Evolutionary conservation across 2,329 filamentous ascomycete species (phyloP).

Genomic region (Pseudogymnoascus sp.): DNA sequence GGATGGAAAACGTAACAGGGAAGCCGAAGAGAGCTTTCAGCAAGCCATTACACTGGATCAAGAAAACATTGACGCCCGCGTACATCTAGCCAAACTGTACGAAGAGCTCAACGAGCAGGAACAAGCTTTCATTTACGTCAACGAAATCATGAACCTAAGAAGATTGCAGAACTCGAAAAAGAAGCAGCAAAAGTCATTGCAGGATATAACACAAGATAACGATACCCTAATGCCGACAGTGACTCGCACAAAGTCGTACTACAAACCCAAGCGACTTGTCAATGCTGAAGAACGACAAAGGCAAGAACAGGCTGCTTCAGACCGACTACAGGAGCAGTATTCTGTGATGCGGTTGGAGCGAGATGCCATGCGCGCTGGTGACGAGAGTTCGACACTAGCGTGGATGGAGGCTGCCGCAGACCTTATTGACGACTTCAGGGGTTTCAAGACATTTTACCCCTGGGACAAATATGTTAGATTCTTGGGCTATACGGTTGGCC

Average conservation of each 20-base stretch:
- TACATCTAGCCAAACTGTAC: constrained; percentile 76
- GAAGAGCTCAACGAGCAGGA: constrained; percentile 65
- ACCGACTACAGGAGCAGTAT: constrained; percentile 29
- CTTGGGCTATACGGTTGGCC: constrained; percentile 33
- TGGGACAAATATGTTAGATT: constrained; percentile 59
- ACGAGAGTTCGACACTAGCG: constrained; percentile 18
- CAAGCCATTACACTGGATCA: constrained; percentile 65
- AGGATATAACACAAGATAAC: constrained; percentile 31
- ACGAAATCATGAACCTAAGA: constrained; percentile 62
- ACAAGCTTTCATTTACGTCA: constrained; percentile 68
- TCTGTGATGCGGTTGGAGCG: constrained; percentile 35
- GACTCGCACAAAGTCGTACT: constrained; percentile 15
- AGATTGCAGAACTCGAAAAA: constrained; percentile 30
- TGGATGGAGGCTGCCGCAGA: constrained; percentile 54
- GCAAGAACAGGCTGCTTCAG: constrained; percentile 27
- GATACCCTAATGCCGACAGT: constrained; percentile 11
- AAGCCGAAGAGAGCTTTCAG: constrained; percentile 71
- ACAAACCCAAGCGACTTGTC: constrained; percentile 27
- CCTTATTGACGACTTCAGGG: constrained; percentile 55
- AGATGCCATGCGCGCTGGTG: constrained; percentile 26
- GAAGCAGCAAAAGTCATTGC: constrained; percentile 23
- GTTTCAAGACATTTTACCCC: constrained; percentile 55
- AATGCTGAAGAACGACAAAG: constrained; percentile 24
- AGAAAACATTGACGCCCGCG: constrained; percentile 65
- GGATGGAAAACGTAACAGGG: constrained; percentile 50